Evolutionary conservation across 192 early-diverging fungal genomes (phyloP).

Genomic region (Backusella macrospora): DNA sequence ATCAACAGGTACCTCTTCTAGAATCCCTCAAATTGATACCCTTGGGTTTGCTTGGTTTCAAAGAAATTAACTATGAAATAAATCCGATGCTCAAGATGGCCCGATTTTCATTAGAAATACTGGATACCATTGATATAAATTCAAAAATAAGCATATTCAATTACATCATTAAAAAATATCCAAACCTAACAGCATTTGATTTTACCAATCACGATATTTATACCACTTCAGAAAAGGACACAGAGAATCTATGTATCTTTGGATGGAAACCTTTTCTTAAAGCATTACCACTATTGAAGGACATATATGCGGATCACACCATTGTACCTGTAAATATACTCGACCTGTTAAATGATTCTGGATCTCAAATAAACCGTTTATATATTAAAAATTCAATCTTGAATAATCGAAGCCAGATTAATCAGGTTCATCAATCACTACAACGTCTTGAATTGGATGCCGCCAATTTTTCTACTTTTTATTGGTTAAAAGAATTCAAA

Average conservation of each 20-base stretch:
- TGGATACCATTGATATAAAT: background rate
- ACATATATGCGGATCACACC: background rate
- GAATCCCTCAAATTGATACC: background rate
- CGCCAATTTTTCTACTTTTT: background rate
- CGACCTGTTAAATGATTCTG: background rate
- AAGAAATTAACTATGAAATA: background rate
- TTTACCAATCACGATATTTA: background rate
- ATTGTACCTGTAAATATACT: background rate
- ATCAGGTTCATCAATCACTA: background rate
- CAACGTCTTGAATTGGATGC: background rate
- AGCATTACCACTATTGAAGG: background rate
- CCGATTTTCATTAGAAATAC: background rate
- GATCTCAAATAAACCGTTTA: background rate
- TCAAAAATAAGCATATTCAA: background rate
- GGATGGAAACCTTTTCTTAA: background rate
- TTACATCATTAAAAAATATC: background rate
- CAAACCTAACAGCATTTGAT: background rate
- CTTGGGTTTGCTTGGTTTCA: background rate
- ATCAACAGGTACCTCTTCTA: background rate
- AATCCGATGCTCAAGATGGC: background rate
- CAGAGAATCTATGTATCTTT: background rate
- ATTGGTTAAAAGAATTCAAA: constrained; percentile 6
- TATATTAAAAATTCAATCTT: background rate
- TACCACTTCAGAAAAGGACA: background rate
- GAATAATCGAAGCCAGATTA: background rate